These are phyloP conservation scores for Fragaria iinumae DNA, from an alignment of 306 rosid species.

Conservation along the genomic window DNA sequence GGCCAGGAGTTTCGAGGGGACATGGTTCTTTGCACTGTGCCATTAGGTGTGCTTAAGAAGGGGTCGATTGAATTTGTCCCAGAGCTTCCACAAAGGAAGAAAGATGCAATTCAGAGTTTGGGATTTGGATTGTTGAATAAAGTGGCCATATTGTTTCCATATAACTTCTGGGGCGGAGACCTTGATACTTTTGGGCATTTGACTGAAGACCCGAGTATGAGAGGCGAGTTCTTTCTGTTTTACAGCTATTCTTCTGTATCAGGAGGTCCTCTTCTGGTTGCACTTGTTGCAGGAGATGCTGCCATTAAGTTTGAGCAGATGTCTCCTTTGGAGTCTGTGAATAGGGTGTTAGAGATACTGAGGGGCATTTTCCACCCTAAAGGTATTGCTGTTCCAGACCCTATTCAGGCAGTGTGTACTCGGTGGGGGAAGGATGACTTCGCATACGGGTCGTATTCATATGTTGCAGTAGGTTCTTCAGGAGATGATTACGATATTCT, in stretches of 20 bases:
- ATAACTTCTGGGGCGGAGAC: conserved; percentile 91
- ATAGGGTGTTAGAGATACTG: conserved; percentile 64
- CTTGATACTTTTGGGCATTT: conserved; percentile 87
- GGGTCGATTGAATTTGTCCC: conserved; percentile 67
- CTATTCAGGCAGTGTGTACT: conserved; percentile 76
- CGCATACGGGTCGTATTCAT: conserved; percentile 74
- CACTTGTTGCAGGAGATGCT: conserved; percentile 89
- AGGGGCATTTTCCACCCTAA: conserved; percentile 69
- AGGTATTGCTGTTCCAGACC: conserved; percentile 80
- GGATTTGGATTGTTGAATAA: conserved; percentile 86
- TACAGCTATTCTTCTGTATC: conserved; percentile 90
- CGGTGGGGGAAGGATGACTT: conserved; percentile 83
- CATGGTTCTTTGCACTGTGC: conserved; percentile 80
- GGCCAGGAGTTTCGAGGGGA: conserved; percentile 69
- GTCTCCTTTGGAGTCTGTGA: conserved; percentile 87
- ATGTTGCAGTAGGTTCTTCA: conserved; percentile 83
- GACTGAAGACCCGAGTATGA: conserved; percentile 75
- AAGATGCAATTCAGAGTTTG: conserved; percentile 72
- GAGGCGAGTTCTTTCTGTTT: conserved; percentile 89
- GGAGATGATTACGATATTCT: conserved; percentile 90
- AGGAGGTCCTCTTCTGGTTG: conserved; percentile 84
- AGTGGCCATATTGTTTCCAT: conserved; percentile 78
- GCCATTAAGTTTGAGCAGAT: conserved; percentile 81
- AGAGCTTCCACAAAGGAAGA: conserved; percentile 83
- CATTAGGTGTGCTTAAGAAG: conserved; percentile 80